Evolutionary conservation across 139 green algal species (phyloP).

Genomic region (Nannochloris sp.): DNA sequence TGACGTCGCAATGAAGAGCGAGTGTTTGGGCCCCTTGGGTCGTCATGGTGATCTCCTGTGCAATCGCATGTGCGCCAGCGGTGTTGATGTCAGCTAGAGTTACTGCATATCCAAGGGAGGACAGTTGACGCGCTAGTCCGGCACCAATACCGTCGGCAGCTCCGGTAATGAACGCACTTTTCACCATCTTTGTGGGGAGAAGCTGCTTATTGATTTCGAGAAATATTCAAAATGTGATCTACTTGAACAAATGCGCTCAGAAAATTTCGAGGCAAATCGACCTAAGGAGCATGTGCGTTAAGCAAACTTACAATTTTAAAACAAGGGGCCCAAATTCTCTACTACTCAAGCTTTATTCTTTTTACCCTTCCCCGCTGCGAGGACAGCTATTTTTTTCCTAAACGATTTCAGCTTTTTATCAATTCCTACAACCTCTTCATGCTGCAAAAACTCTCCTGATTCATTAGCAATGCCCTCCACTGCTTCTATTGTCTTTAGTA

Average conservation of each 20-base stretch:
- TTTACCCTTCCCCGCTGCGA: neutral
- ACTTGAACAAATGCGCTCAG: neutral
- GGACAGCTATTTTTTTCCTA: neutral
- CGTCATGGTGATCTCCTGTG: neutral
- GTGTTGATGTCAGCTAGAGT: slow-evolving; percentile 25
- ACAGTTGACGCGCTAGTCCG: slow-evolving; percentile 17
- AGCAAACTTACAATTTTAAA: neutral
- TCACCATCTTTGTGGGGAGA: neutral
- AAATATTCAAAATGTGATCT: no score
- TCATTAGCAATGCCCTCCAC: neutral
- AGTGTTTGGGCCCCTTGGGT: neutral
- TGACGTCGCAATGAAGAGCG: slow-evolving; percentile 34
- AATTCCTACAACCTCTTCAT: neutral
- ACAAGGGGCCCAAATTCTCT: neutral
- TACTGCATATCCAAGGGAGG: slow-evolving; percentile 16
- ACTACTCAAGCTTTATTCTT: neutral
- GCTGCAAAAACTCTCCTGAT: neutral
- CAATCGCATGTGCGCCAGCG: neutral
- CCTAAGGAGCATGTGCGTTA: neutral
- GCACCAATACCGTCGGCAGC: slow-evolving; percentile 28
- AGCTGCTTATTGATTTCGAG: neutral
- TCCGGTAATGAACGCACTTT: slow-evolving; percentile 26
- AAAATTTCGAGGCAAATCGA: neutral
- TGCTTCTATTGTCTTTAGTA: neutral
- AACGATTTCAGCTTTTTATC: neutral